phyloP scores from a whole-genome alignment of 208 protist species.

The Angomonas deanei region DNA sequence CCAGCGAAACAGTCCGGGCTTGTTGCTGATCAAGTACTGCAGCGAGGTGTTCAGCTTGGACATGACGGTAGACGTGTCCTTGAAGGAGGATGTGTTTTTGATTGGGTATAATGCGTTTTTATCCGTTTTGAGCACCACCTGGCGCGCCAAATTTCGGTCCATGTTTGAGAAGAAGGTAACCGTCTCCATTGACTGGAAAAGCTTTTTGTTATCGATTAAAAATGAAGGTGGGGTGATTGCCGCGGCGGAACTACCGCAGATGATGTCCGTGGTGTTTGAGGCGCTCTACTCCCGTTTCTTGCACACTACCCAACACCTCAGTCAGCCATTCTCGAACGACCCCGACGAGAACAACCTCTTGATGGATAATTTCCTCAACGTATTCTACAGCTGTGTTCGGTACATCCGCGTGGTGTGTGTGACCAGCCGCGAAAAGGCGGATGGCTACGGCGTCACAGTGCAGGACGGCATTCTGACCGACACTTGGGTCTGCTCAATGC shows the following conservation, averaged over 20 bases:
- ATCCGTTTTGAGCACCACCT: constrained; percentile 28
- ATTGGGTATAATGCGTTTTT: constrained; percentile 53
- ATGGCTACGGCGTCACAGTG: constrained; percentile 14
- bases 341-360: constrained; percentile 9
- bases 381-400: constrained; percentile 47
- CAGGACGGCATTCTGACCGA: constrained; percentile 29
- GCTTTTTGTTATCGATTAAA: constrained; percentile 32
- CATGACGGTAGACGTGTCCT: constrained; percentile 9
- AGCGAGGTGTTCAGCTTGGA: constrained; percentile 19
- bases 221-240: constrained; percentile 8
- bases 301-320: constrained; percentile 35
- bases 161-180: constrained; percentile 40
- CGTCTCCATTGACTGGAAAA: constrained; percentile 64
- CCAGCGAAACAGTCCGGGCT: constrained; percentile 39
- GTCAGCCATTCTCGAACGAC: constrained; percentile 12
- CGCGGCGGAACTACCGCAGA: constrained; percentile 28
- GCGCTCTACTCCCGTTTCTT: constrained; percentile 48
- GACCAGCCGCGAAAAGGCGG: not conserved
- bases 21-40: constrained; percentile 50
- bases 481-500: constrained; percentile 22
- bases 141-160: constrained; percentile 27
- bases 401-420: constrained; percentile 28
- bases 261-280: constrained; percentile 34
- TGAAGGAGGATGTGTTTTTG: constrained; percentile 54
- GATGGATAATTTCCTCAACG: constrained; percentile 18